A percentile compares a stretch with the other conserved stretches of the same genome.
Conservation (phyloP, 208 protist genomes). For the Strigomonas galati region DNA sequence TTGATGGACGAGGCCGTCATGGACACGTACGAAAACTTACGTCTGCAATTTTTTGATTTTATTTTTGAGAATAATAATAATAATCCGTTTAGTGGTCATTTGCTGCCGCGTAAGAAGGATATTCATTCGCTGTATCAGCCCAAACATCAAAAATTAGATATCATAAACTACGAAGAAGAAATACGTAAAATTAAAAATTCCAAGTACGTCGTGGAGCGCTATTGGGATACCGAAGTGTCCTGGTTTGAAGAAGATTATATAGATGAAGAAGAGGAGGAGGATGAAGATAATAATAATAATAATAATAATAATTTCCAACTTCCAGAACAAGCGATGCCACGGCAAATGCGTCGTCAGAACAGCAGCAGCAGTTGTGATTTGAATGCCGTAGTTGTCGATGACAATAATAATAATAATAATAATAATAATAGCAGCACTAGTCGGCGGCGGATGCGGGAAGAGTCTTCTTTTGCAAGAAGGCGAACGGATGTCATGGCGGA, state of each 20-base stretch:
- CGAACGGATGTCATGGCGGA: too few species aligned
- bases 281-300: not conserved
- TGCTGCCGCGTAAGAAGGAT: conserved; percentile 45
- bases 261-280: conserved; percentile 11
- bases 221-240: conserved; percentile 68
- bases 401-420: not conserved
- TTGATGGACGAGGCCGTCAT: conserved; percentile 28
- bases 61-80: conserved; percentile 7
- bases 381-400: not conserved
- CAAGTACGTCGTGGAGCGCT: conserved; percentile 68
- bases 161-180: conserved; percentile 50
- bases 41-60: conserved; percentile 18
- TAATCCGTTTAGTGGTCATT: conserved; percentile 45
- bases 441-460: not conserved
- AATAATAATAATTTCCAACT: conserved; percentile 7
- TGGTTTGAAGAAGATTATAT: conserved; percentile 34
- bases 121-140: conserved; percentile 57
- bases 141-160: conserved; percentile 64
- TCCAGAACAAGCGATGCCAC: too few species aligned
- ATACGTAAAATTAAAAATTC: conserved; percentile 44
- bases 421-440: not conserved
- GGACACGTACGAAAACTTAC: conserved; percentile 41
- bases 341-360: too few species aligned
- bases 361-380: too few species aligned
- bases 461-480: not conserved